These are phyloP conservation scores for Xylaria sp. DNA, from an alignment of 2,329 filamentous ascomycete species.

Conservation along the genomic window DNA sequence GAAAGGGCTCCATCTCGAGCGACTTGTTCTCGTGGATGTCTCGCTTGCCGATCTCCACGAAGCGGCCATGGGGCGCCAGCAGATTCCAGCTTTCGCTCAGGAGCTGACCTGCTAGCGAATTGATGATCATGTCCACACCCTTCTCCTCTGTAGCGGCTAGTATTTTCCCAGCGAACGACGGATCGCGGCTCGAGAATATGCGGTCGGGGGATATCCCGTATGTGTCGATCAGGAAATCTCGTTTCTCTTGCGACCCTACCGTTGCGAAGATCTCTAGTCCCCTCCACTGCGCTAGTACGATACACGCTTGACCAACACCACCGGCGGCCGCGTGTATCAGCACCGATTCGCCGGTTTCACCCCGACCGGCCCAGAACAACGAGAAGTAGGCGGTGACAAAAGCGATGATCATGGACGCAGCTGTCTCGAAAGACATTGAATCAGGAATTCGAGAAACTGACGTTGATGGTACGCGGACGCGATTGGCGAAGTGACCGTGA, in stretches of 20 bases:
- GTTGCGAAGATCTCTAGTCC: neutral
- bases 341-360: neutral
- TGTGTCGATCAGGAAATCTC: neutral
- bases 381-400: neutral
- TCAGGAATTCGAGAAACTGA: neutral
- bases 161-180: conserved; percentile 37
- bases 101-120: conserved; percentile 34
- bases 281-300: neutral
- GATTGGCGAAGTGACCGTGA: neutral
- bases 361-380: neutral
- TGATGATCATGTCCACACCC: conserved; percentile 37
- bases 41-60: conserved; percentile 44
- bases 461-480: neutral
- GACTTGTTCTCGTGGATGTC: conserved; percentile 43
- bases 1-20: conserved; percentile 47
- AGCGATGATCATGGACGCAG: neutral
- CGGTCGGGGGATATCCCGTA: neutral
- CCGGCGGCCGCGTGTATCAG: neutral
- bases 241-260: neutral
- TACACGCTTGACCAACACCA: neutral
- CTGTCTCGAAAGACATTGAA: neutral
- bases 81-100: conserved; percentile 42
- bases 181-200: neutral
- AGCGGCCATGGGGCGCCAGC: conserved; percentile 42
- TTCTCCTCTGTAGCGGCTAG: conserved; percentile 33